Evolutionary conservation across 202 grass and related monocot species (phyloP), one percentile per base, ranked within the genome.

Genomic region (Miscanthus sacchariflorus): DNA sequence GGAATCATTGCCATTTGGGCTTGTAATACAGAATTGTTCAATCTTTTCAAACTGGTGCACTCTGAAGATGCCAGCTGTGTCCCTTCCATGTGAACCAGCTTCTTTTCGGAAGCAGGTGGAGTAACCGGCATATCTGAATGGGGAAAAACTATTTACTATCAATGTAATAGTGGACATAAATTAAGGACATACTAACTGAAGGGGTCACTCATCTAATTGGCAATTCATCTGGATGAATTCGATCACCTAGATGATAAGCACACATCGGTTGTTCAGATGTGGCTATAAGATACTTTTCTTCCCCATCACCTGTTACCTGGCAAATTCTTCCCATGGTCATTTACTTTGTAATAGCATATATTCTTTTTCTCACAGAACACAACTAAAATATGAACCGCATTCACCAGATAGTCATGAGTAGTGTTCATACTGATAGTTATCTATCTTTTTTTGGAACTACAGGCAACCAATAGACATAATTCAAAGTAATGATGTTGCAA

Each of bases 51-150:
- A 99, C 39, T 99, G 94, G 33, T 99, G 96, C 14, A 96, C 96
- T 81, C 96, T 93, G 86, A 99, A 99, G 50, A 99, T 99, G 48
- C 96, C 96, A 66, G 95, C 69, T 9, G 94, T 99, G 78, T 99
- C 96, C 77, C 90, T 86, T 24, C 94, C 97, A 77, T 99, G 97
- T 52, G 97, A 96, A 81, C 97, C 97, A 78, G 83, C 97, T 79
- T 99, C 97, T 85, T 99, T 99, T 44, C 94, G 90, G 88, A 99
- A 99, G 84, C 97, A 99, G 30, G 97, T 99, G 19, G 97, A 99
- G 79, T 95, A 99, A 5, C 97, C 94, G 78, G 97, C 90, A 83
- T 96, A 95, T 90, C 97, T 99, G 8, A 23, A 28, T 66, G 11
- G 4, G 11, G 9, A 28, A 12, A 66, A 5, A 28, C 12, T 27